phyloP scores from a whole-genome alignment of 2,329 filamentous ascomycete genomes.

The Xylaria sp. region DNA sequence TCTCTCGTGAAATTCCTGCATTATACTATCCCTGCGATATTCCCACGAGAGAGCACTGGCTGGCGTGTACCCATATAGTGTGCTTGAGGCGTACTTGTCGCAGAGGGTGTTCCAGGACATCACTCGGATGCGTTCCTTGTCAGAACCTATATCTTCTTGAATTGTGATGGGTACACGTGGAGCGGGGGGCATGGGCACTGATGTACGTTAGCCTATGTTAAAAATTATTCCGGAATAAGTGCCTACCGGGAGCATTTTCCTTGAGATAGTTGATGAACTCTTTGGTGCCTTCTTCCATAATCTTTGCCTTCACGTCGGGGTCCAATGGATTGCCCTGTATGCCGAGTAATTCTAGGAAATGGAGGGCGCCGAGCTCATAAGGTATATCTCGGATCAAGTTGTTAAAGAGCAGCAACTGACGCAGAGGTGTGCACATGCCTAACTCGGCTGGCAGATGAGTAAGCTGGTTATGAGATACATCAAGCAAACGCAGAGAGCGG shows the following conservation, averaged over 20 bases:
- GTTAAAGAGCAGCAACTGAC: constrained; percentile 86
- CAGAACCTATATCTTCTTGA: constrained; percentile 69
- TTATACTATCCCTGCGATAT: constrained; percentile 81
- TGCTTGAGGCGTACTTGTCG: constrained; percentile 87
- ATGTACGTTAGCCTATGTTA: constrained; percentile 14
- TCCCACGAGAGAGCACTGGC: constrained; percentile 86
- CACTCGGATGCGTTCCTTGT: constrained; percentile 79
- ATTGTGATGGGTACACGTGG: constrained; percentile 84
- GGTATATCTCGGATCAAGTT: constrained; percentile 87
- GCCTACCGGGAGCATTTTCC: constrained; percentile 85
- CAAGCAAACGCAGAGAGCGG: constrained; percentile 82
- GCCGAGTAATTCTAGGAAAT: constrained; percentile 87
- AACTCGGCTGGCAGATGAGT: constrained; percentile 86
- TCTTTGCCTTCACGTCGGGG: constrained; percentile 77
- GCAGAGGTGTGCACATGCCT: constrained; percentile 95
- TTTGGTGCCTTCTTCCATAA: constrained; percentile 88
- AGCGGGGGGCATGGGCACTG: constrained; percentile 80
- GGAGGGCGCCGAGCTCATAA: constrained; percentile 86
- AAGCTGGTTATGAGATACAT: constrained; percentile 89
- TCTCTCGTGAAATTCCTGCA: constrained; percentile 81
- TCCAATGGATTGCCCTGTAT: constrained; percentile 92
- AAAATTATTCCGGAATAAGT: background rate
- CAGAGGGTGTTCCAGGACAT: constrained; percentile 97
- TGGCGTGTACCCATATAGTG: constrained; percentile 90
- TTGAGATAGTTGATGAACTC: constrained; percentile 84